These are phyloP conservation scores for Dryas alaskensis DNA, from an alignment of 306 rosid species.

Conservation along the genomic window DNA sequence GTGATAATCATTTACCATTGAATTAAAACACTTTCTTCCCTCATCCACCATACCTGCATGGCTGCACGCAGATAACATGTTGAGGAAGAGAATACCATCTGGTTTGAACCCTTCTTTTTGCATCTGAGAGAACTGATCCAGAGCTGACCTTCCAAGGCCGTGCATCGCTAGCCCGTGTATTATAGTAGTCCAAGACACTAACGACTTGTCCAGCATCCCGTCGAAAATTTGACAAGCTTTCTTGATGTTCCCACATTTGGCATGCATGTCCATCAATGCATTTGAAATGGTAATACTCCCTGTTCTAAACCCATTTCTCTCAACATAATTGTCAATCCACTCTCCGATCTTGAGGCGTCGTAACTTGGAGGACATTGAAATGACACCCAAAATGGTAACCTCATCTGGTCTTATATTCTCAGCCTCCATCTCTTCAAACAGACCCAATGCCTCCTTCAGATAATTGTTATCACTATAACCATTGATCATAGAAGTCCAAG, in stretches of 20 bases:
- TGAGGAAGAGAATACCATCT: conserved; percentile 18
- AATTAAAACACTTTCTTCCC: conserved; percentile 8
- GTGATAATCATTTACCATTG: conserved; percentile 12
- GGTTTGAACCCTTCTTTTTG: conserved; percentile 16
- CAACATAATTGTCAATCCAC: conserved; percentile 10
- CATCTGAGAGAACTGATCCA: conserved; percentile 12
- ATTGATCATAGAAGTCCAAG: conserved; percentile 23
- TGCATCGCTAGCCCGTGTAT: conserved; percentile 19
- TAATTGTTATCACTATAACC: not conserved
- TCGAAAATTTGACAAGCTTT: conserved; percentile 16
- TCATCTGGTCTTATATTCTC: conserved; percentile 15
- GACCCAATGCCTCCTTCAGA: conserved; percentile 6
- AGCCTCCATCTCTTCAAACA: conserved; percentile 1
- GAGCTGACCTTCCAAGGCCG: not conserved
- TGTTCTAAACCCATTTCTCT: conserved; percentile 4
- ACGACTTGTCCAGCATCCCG: conserved; percentile 2
- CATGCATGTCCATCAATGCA: conserved; percentile 23
- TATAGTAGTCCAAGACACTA: conserved; percentile 16
- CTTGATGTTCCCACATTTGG: conserved; percentile 20
- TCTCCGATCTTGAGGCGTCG: conserved; percentile 4
- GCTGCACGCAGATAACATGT: conserved; percentile 9
- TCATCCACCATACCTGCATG: conserved; percentile 12
- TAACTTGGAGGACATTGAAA: conserved; percentile 1
- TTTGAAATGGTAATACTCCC: conserved; percentile 5
- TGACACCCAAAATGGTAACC: conserved; percentile 7